phyloP scores from a whole-genome alignment of 2,329 filamentous ascomycete species.

The Cladophialophora immunda region DNA sequence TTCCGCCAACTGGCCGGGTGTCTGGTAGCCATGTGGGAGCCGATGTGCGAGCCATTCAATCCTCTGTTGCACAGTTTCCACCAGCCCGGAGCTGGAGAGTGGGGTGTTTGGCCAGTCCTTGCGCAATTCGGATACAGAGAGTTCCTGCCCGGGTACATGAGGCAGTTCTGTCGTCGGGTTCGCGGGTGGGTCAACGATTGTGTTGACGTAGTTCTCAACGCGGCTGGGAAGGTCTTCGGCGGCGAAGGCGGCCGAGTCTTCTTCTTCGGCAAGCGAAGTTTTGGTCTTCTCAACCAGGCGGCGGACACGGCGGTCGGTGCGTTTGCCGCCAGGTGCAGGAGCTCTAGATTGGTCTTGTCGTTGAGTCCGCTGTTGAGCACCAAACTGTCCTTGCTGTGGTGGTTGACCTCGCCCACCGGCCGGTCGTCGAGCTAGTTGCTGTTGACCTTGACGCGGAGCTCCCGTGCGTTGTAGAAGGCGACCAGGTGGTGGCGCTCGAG shows the following conservation, averaged over 20 bases:
- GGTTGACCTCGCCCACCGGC: constrained; percentile 3
- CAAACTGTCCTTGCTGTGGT: background rate
- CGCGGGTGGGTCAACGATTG: constrained; percentile 33
- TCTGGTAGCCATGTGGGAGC: constrained; percentile 41
- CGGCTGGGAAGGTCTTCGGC: constrained; percentile 20
- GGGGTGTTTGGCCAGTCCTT: constrained; percentile 42
- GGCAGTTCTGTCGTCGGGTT: constrained; percentile 38
- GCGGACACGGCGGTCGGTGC: constrained; percentile 24
- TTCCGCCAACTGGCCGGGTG: constrained; percentile 39
- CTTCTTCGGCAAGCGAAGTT: constrained; percentile 24
- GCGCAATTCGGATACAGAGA: constrained; percentile 34
- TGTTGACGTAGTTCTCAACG: constrained; percentile 32
- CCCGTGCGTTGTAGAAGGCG: constrained; percentile 24
- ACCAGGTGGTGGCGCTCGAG: constrained; percentile 11
- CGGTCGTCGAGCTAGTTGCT: background rate
- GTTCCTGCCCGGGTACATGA: constrained; percentile 33
- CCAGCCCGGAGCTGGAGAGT: constrained; percentile 32
- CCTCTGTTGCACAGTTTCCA: constrained; percentile 39
- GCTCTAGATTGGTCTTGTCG: constrained; percentile 1
- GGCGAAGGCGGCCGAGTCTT: constrained; percentile 17
- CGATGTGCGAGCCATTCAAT: constrained; percentile 41
- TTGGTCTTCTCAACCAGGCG: constrained; percentile 21
- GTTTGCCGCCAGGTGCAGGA: background rate
- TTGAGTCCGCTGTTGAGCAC: background rate
- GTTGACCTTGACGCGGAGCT: constrained; percentile 20